phyloP scores from a whole-genome alignment of 805 yeast genomes.

The Lachancea waltii region DNA sequence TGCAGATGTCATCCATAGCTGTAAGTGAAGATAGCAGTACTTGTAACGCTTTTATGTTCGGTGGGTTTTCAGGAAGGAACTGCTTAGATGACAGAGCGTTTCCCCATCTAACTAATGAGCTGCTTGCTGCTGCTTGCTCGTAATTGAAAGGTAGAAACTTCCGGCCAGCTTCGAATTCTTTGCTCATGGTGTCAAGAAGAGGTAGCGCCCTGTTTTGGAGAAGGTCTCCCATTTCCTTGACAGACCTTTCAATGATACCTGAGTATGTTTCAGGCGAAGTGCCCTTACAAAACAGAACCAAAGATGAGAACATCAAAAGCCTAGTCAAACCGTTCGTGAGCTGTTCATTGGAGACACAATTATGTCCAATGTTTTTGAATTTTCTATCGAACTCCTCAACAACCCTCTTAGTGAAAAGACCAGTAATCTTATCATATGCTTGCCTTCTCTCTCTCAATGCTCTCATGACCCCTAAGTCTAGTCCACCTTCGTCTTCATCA shows the following conservation, averaged over 20 bases:
- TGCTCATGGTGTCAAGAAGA: not conserved
- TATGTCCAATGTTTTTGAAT: conserved; percentile 36
- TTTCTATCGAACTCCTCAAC: conserved; percentile 38
- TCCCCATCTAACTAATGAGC: too few relatives aligned
- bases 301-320: conserved; percentile 42
- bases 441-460: conserved; percentile 63
- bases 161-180: too few relatives aligned
- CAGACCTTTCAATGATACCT: conserved; percentile 39
- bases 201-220: conserved; percentile 28
- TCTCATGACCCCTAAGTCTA: conserved; percentile 54
- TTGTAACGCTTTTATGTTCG: not conserved
- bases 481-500: conserved; percentile 35
- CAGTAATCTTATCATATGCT: conserved; percentile 51
- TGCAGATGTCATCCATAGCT: conserved; percentile 24
- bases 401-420: conserved; percentile 44
- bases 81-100: conserved; percentile 12
- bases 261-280: conserved; percentile 43
- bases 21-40: conserved; percentile 2
- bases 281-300: conserved; percentile 53
- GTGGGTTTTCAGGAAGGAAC: conserved; percentile 5
- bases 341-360: conserved; percentile 27
- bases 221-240: conserved; percentile 27
- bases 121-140: too few relatives aligned
- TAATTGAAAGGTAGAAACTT: too few relatives aligned
- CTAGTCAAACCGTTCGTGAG: conserved; percentile 32